Percentiles rank a stretch among this genome's conserved stretches.
These are phyloP conservation scores for Melaleuca alternifolia DNA, from an alignment of 345 rosid species.

Conservation along the genomic window DNA sequence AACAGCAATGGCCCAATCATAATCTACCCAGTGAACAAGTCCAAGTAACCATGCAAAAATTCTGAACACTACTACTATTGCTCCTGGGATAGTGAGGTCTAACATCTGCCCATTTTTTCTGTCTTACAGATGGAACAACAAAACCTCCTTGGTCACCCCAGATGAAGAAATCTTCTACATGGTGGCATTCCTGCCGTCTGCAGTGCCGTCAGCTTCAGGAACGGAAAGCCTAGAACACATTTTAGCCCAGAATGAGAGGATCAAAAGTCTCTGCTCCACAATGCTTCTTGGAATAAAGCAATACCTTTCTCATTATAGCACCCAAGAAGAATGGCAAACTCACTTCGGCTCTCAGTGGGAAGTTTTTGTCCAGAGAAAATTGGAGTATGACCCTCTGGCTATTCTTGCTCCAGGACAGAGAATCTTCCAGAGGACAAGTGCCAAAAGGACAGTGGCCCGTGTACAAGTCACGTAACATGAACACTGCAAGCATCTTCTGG, in stretches of 20 bases:
- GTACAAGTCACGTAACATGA: background rate
- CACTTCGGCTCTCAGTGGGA: conserved; percentile 79
- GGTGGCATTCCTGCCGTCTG: conserved; percentile 74
- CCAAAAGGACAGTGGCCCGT: background rate
- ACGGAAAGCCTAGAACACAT: conserved; percentile 43
- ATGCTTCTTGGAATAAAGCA: conserved; percentile 46
- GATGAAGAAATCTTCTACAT: conserved; percentile 66
- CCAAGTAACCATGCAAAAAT: conserved; percentile 39
- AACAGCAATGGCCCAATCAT: conserved; percentile 81
- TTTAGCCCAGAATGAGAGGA: conserved; percentile 42
- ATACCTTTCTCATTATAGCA: conserved; percentile 64
- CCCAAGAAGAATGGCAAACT: conserved; percentile 60
- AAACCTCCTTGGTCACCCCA: conserved; percentile 67
- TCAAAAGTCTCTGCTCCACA: conserved; percentile 35
- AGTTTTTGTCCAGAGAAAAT: conserved; percentile 49
- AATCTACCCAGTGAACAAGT: conserved; percentile 73
- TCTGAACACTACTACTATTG: background rate
- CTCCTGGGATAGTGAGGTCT: background rate
- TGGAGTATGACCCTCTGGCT: conserved; percentile 63
- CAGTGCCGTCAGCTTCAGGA: conserved; percentile 55
- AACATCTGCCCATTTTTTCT: background rate
- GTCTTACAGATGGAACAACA: conserved; percentile 74
- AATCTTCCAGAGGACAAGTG: conserved; percentile 50
- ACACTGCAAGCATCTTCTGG: background rate
- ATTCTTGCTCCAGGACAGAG: conserved; percentile 86